Evolutionary conservation across 2,329 filamentous ascomycete genomes (phyloP).

Genomic region (Sclerotinia nivalis): DNA sequence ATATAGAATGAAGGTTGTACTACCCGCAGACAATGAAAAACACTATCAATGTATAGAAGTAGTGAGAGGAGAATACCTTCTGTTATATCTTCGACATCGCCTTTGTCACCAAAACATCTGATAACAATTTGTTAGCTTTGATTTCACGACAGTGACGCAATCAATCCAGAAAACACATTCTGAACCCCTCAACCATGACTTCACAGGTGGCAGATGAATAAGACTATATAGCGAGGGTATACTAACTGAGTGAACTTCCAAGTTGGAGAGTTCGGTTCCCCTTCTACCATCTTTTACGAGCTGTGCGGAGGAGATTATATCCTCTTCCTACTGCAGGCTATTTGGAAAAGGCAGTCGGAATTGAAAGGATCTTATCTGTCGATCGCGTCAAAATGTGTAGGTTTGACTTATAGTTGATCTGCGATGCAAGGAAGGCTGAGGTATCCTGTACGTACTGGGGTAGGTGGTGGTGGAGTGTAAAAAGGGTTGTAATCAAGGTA

Average conservation of each 20-base stretch:
- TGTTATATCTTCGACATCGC: constrained; percentile 75
- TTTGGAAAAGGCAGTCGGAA: constrained; percentile 16
- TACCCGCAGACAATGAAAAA: background rate
- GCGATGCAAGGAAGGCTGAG: constrained; percentile 35
- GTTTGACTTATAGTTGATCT: constrained; percentile 23
- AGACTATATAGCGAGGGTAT: constrained; percentile 10
- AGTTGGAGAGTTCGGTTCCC: constrained; percentile 89
- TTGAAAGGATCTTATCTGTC: constrained; percentile 25
- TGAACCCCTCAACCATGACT: background rate
- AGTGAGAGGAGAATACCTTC: constrained; percentile 38
- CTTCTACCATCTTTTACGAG: constrained; percentile 84
- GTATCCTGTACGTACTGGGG: constrained; percentile 32
- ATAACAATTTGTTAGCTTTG: constrained; percentile 34
- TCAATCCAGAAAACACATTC: constrained; percentile 9
- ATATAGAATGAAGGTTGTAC: background rate
- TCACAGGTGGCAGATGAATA: constrained; percentile 6
- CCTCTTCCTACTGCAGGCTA: constrained; percentile 34
- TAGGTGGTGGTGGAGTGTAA: constrained; percentile 21
- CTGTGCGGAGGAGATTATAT: constrained; percentile 38
- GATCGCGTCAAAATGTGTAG: constrained; percentile 33
- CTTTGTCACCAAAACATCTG: constrained; percentile 99
- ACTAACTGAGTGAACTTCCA: constrained; percentile 96
- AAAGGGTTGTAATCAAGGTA: constrained; percentile 21
- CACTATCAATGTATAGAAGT: background rate
- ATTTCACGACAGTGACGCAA: constrained; percentile 14